phyloP scores from a whole-genome alignment of 106 monocot genomes.

The Dioscorea zingiberensis region DNA sequence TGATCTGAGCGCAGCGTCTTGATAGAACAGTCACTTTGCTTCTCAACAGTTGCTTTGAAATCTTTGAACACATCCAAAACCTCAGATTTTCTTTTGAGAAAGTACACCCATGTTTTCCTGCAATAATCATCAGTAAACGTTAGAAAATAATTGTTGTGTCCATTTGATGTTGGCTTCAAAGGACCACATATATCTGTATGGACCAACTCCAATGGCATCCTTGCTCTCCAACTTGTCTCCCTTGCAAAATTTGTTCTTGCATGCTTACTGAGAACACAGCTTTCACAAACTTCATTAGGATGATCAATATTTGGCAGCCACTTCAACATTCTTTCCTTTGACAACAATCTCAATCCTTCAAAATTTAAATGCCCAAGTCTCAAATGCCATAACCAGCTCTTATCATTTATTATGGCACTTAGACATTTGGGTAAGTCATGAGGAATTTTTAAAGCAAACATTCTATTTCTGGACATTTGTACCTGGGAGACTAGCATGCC shows the following conservation, averaged over 20 bases:
- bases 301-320: not conserved
- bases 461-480: not conserved
- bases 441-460: not conserved
- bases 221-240: not conserved
- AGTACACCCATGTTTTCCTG: not conserved
- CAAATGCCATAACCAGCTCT: slow-evolving; percentile 5
- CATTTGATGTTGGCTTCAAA: not conserved
- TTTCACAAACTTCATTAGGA: not conserved
- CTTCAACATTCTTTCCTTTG: not conserved
- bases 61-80: no score
- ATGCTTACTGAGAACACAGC: not conserved
- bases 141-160: not conserved
- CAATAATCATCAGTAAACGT: slow-evolving; percentile 1
- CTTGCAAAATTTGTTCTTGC: not conserved
- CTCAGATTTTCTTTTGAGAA: not conserved
- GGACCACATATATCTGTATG: slow-evolving; percentile 3
- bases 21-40: no score
- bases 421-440: not conserved
- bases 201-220: not conserved
- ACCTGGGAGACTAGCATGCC: not conserved
- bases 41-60: no score
- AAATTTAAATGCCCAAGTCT: slow-evolving; percentile 5
- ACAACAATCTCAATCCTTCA: not conserved
- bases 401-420: not conserved
- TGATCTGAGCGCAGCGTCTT: no score